Conservation (phyloP, 73 alveolate genomes). For the Paramecium pentaurelia region DNA sequence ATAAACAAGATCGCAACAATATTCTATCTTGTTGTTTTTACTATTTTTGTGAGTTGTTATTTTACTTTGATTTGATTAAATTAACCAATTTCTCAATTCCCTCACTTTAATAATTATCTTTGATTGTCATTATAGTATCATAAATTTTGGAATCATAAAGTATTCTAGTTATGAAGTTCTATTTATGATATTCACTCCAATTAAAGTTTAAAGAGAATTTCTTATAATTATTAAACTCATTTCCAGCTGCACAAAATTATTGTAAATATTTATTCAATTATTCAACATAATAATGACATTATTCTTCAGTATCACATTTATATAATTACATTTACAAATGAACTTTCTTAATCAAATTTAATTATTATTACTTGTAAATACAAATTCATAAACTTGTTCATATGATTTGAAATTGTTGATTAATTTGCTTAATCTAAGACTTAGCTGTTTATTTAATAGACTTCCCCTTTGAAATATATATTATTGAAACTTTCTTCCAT, state of each 20-base stretch:
- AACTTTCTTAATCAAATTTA: not conserved
- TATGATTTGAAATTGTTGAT: not conserved
- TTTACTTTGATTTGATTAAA: not conserved
- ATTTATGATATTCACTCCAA: not conserved
- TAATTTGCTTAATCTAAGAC: not conserved
- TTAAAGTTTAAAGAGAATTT: not conserved
- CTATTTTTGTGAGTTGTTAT: not conserved
- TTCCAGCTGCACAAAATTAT: not conserved
- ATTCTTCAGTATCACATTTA: not conserved
- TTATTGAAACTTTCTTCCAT: not conserved
- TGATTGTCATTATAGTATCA: not conserved
- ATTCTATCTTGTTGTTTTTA: not conserved
- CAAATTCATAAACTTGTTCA: not conserved
- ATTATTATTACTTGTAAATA: not conserved
- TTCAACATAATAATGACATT: not conserved
- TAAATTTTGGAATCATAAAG: not conserved
- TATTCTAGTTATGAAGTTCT: not conserved
- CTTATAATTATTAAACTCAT: not conserved
- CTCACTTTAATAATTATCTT: not conserved
- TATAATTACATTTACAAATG: not conserved
- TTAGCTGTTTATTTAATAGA: not conserved
- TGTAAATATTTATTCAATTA: not conserved
- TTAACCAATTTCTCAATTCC: not conserved
- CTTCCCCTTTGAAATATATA: not conserved
- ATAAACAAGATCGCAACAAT: not conserved